Evolutionary conservation across 441 rosid genomes (phyloP), one percentile per base, ranked within the genome.

Genomic region (Flueggea neowawraea): DNA sequence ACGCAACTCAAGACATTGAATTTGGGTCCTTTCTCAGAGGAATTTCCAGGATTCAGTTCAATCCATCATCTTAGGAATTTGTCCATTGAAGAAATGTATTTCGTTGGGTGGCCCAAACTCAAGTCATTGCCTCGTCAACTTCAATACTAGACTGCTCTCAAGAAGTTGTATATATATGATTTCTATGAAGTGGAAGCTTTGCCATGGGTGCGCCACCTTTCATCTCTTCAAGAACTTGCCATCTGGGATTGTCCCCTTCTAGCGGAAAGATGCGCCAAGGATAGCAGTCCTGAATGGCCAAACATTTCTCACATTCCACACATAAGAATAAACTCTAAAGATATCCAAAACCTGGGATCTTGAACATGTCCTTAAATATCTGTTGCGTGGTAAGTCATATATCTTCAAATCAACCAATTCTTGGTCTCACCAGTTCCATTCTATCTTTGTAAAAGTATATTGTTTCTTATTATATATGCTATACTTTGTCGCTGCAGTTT

Each of bases 201-300:
- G 66, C 79, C 79, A 14, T 72, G 76, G 80, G 15, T 76, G 32
- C 57, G 64, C 12, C 61, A 60, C 11, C 58, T 76, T 14, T 52
- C 69, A 5, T 72, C 69, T 52, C 74, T 76, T 75, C 33, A 45
- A 16, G 54, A 31, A 41, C 44, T 44, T 75, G 12, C 76, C 69
- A 10, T 4, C 50, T 3, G 4, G 6, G 4, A 47, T 14, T 47
- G 50, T 47, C 50, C 50, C 50, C 50, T 47, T 47, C 50, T 47
- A 4, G n/a, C 0, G 12, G 14, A 47, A 47, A 11, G 50, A 47
- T 47, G 14, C n/a, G 14, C 0, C 12, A 10, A 12, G 50, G 50
- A 47, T 12, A 47, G 5, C 1, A 12, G 50, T 12, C 50, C n/a
- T 9, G 50, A 12, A 3, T 9, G 5, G 9, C 14, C 4, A 3